phyloP scores from a whole-genome alignment of 31 red algal species.

The Pterothamnion heteromorphum region DNA sequence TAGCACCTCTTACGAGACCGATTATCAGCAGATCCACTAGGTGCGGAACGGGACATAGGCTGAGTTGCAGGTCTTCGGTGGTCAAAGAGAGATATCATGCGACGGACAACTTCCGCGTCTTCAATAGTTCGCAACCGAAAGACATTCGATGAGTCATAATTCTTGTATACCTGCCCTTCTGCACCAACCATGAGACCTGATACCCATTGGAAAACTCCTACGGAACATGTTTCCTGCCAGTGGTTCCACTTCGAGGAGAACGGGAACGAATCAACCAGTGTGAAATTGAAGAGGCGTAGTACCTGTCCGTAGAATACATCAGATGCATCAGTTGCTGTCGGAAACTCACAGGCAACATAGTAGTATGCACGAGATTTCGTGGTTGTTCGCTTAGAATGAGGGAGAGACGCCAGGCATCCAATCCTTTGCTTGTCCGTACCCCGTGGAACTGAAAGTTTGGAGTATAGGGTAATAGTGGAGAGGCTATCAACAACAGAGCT shows the following conservation, averaged over 20 bases:
- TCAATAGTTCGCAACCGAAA: background rate
- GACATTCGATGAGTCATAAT: background rate
- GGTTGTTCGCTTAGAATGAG: too few relatives aligned
- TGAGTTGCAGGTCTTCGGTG: background rate
- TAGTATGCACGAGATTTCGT: background rate
- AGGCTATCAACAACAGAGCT: background rate
- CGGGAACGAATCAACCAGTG: background rate
- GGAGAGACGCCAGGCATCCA: too few relatives aligned
- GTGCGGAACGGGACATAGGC: too few relatives aligned
- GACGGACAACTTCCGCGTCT: background rate
- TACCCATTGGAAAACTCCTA: conserved; percentile 15
- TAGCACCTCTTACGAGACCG: conserved; percentile 10
- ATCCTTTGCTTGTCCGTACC: too few relatives aligned
- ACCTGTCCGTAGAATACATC: background rate
- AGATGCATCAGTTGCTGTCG: background rate
- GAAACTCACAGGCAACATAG: background rate
- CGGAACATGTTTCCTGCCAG: background rate
- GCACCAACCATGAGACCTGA: background rate
- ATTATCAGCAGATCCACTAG: too few relatives aligned
- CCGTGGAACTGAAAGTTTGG: too few relatives aligned
- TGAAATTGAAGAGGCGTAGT: background rate
- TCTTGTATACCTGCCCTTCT: conserved; percentile 35
- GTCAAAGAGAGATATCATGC: conserved; percentile 23
- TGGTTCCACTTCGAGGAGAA: background rate
- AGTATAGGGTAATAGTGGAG: too few relatives aligned